Conservation (phyloP, 352 stramenopile species). For the Phytopythium kandeliae region DNA sequence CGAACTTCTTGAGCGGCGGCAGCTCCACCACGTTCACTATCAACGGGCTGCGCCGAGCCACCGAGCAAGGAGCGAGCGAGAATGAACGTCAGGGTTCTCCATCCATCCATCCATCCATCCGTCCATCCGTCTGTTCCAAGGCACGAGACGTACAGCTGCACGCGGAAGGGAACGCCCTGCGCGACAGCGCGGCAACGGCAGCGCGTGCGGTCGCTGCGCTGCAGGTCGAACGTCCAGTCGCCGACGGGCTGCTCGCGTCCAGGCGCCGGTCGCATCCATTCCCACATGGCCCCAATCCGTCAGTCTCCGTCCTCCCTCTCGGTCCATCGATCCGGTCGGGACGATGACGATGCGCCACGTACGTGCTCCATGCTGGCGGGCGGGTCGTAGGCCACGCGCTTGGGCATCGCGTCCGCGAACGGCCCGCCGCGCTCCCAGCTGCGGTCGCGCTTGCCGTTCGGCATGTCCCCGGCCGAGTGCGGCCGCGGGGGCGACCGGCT, state of each 20-base stretch:
- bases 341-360: background rate
- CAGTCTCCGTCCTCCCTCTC: no score
- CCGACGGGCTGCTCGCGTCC: conserved; percentile 9
- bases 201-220: conserved; percentile 37
- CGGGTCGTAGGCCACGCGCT: background rate
- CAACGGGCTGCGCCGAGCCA: conserved; percentile 44
- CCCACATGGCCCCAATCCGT: no score
- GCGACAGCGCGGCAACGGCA: conserved; percentile 42
- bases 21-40: conserved; percentile 53
- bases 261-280: no score
- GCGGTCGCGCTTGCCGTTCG: conserved; percentile 25
- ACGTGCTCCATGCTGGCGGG: conserved; percentile 1
- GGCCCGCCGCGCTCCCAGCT: conserved; percentile 31
- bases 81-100: no score
- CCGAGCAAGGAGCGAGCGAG: no score
- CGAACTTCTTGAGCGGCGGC: conserved; percentile 41
- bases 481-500: conserved; percentile 30
- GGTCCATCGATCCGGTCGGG: no score
- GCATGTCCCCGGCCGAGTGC: conserved; percentile 19
- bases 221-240: conserved; percentile 43
- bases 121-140: no score
- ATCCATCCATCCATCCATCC: no score
- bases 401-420: conserved; percentile 10
- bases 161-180: conserved; percentile 16
- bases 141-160: conserved; percentile 22